These are phyloP conservation scores for Austroboletus olivaceoglutinosus DNA, from an alignment of 1,284 basidiomycete species.

Conservation along the genomic window DNA sequence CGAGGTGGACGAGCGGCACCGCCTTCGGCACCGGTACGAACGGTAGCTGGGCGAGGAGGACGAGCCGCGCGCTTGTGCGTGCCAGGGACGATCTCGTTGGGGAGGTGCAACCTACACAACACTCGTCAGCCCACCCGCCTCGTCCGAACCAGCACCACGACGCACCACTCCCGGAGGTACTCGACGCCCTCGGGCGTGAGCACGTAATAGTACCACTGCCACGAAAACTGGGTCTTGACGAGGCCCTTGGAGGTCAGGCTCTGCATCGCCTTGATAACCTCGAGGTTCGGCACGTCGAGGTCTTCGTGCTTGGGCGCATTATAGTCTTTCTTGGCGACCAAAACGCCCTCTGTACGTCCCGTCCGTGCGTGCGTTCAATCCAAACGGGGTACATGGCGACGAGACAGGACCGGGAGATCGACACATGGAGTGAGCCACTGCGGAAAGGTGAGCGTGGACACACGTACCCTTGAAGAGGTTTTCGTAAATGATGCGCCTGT, in stretches of 20 bases:
- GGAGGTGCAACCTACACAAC: constrained; percentile 82
- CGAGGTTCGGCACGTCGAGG: constrained; percentile 93
- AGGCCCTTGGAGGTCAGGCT: constrained; percentile 93
- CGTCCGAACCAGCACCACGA: constrained; percentile 7
- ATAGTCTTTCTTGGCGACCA: constrained; percentile 99
- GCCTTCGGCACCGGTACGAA: constrained; percentile 65
- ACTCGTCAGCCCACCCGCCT: background rate
- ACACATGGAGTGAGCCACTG: no score
- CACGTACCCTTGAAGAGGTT: constrained; percentile 93
- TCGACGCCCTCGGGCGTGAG: constrained; percentile 94
- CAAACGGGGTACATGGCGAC: no score
- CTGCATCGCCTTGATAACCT: constrained; percentile 99
- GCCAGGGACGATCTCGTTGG: constrained; percentile 88
- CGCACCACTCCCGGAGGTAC: constrained; percentile 89
- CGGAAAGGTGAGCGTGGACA: background rate
- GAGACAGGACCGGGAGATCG: no score
- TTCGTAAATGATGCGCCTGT: constrained; percentile 89
- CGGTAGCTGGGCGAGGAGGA: constrained; percentile 67
- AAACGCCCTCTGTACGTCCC: constrained; percentile 80
- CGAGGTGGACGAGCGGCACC: constrained; percentile 86
- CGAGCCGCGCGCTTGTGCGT: constrained; percentile 94
- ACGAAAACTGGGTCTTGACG: constrained; percentile 98
- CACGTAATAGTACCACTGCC: constrained; percentile 95
- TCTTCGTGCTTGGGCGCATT: constrained; percentile 98
- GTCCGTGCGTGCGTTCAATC: no score